These are phyloP conservation scores for Xylaria sp. DNA, from an alignment of 2,329 filamentous ascomycete species.

Conservation along the genomic window DNA sequence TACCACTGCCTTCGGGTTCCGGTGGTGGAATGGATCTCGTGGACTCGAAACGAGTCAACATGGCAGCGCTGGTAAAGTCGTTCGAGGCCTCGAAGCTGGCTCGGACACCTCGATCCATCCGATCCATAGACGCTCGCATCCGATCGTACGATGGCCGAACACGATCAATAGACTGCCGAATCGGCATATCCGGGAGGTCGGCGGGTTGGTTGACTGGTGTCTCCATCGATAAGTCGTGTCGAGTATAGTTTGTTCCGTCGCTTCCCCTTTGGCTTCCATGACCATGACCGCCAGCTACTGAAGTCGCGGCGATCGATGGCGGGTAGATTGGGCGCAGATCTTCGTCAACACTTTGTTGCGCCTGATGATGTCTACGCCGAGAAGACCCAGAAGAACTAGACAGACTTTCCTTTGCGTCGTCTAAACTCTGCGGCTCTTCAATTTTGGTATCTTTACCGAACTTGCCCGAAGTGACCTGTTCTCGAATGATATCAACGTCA, in stretches of 20 bases:
- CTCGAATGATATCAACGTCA: constrained; percentile 94
- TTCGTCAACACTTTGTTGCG: constrained; percentile 77
- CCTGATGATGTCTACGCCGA: constrained; percentile 64
- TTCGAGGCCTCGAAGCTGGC: constrained; percentile 87
- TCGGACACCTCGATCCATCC: constrained; percentile 63
- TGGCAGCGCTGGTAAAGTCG: constrained; percentile 91
- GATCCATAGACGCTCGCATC: constrained; percentile 87
- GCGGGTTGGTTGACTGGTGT: constrained; percentile 49
- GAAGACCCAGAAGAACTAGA: constrained; percentile 57
- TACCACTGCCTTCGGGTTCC: constrained; percentile 41
- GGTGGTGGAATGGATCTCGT: constrained; percentile 59
- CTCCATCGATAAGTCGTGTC: constrained; percentile 71
- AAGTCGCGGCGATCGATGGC: constrained; percentile 83
- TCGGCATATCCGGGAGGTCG: constrained; percentile 41
- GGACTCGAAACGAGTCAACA: constrained; percentile 85
- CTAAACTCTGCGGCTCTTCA: constrained; percentile 52
- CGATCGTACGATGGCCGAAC: constrained; percentile 88
- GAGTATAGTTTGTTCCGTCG: constrained; percentile 91
- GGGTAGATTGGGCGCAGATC: constrained; percentile 94
- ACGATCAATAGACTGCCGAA: constrained; percentile 71
- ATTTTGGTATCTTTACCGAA: constrained; percentile 74
- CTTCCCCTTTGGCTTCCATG: constrained; percentile 90
- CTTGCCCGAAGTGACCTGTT: constrained; percentile 85
- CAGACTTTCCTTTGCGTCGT: constrained; percentile 53
- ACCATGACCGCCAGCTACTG: constrained; percentile 75